Conservation (phyloP, 371 early-diverging fungal genomes). For the Saksenaea vasiformis region DNA sequence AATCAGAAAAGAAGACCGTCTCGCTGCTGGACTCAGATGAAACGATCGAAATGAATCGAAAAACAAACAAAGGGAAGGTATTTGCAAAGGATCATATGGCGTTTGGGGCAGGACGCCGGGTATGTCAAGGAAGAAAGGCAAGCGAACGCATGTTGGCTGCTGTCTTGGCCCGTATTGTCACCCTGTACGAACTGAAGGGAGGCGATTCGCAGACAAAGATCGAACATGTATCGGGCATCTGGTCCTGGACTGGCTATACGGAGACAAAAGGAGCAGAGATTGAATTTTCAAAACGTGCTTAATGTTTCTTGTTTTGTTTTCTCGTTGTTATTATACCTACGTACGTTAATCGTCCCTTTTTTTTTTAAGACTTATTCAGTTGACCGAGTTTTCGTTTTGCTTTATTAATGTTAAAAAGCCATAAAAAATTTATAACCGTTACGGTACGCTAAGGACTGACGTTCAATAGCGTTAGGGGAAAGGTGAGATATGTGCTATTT, state of each 20-base stretch:
- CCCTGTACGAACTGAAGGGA: conserved; percentile 7
- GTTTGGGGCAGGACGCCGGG: conserved; percentile 21
- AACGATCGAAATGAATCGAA: not conserved
- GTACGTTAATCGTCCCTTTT: not conserved
- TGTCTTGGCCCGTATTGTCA: not conserved
- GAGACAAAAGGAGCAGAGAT: conserved; percentile 18
- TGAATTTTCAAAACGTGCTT: conserved; percentile 9
- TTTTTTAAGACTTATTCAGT: too few relatives aligned
- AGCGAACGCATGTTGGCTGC: conserved; percentile 8
- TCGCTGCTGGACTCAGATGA: conserved; percentile 3
- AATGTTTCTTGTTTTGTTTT: not conserved
- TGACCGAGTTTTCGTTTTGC: too few relatives aligned
- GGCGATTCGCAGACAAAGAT: conserved; percentile 2
- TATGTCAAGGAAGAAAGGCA: conserved; percentile 13
- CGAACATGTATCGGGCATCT: conserved; percentile 13
- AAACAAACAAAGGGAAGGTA: conserved; percentile 1
- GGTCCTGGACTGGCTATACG: conserved; percentile 21
- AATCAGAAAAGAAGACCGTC: not conserved
- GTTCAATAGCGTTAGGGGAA: too few relatives aligned
- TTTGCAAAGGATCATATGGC: conserved; percentile 12
- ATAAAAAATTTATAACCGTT: too few relatives aligned
- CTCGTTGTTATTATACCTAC: not conserved
- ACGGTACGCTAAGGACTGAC: too few relatives aligned
- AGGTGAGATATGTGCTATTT: too few relatives aligned
- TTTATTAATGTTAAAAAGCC: too few relatives aligned